These are phyloP conservation scores for Macrolepiota dolichaula DNA, from an alignment of 768 basidiomycete species.

Conservation along the genomic window DNA sequence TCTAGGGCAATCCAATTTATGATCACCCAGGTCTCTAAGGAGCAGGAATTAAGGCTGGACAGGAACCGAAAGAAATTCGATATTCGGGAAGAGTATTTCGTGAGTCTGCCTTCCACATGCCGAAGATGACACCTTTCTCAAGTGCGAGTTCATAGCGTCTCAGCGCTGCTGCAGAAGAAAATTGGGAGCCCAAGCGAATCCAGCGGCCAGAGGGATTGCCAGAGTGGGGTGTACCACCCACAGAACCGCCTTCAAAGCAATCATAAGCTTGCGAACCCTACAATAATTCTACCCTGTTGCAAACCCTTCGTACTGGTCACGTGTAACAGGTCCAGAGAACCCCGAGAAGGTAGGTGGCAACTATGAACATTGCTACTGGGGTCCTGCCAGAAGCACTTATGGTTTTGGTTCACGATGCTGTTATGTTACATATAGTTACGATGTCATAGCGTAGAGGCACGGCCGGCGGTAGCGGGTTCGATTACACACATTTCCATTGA, in stretches of 20 bases:
- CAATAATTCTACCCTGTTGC: no score
- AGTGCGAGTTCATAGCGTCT: slow-evolving; percentile 46
- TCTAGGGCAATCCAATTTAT: neutral
- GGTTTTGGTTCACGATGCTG: no score
- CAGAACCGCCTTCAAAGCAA: slow-evolving; percentile 34
- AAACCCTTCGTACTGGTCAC: no score
- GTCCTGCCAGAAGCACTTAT: no score
- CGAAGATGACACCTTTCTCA: neutral
- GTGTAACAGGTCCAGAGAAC: no score
- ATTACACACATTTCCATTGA: no score
- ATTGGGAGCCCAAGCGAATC: slow-evolving; percentile 89
- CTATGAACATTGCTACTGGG: no score
- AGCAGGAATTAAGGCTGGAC: slow-evolving; percentile 74
- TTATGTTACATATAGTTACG: no score
- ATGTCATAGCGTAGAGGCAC: no score
- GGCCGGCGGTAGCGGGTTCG: no score
- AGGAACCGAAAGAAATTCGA: slow-evolving; percentile 79
- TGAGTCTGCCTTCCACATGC: slow-evolving; percentile 40
- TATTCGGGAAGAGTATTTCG: slow-evolving; percentile 94
- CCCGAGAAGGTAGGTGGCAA: no score
- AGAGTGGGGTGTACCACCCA: slow-evolving; percentile 88
- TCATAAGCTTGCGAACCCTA: neutral
- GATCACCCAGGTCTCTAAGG: slow-evolving; percentile 54
- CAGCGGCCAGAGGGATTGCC: slow-evolving; percentile 82
- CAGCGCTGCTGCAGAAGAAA: slow-evolving; percentile 56